Conservation (phyloP, 352 stramenopile species). For the Pythium aristosporum region DNA sequence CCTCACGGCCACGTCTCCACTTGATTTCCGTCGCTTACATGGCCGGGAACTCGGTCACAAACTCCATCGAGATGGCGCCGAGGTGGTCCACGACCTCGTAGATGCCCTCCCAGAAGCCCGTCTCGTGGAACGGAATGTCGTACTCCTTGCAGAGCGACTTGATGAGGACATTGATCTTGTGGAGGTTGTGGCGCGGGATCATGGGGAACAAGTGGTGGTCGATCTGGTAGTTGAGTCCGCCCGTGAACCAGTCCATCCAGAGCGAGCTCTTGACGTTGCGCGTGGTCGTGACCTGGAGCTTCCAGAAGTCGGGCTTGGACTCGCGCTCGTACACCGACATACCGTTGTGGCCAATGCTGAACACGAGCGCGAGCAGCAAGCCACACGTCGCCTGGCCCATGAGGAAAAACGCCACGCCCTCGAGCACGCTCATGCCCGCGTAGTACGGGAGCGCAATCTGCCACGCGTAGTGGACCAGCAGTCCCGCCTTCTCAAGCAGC, state of each 20-base stretch:
- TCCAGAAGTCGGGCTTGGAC: slow-evolving; percentile 96
- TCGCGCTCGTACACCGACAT: slow-evolving; percentile 97
- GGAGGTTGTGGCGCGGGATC: slow-evolving; percentile 96
- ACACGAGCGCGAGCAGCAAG: slow-evolving; percentile 95
- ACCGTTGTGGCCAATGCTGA: slow-evolving; percentile 98
- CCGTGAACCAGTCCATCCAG: slow-evolving; percentile 98
- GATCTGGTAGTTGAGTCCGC: slow-evolving; percentile 98
- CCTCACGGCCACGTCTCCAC: not conserved
- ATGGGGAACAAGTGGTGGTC: slow-evolving; percentile 98
- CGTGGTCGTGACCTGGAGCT: slow-evolving; percentile 97
- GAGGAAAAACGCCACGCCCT: slow-evolving; percentile 83
- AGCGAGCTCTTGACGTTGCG: slow-evolving; percentile 93
- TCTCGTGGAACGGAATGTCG: slow-evolving; percentile 96
- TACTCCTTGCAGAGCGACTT: slow-evolving; percentile 97
- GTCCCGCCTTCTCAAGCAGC: slow-evolving; percentile 65
- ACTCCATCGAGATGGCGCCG: slow-evolving; percentile 92
- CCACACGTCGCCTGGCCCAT: slow-evolving; percentile 89
- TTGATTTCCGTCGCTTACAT: slow-evolving; percentile 87
- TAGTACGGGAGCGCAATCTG: slow-evolving; percentile 80
- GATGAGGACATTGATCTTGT: slow-evolving; percentile 92
- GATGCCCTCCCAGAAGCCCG: slow-evolving; percentile 91
- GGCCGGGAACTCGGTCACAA: slow-evolving; percentile 96
- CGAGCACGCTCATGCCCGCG: slow-evolving; percentile 61
- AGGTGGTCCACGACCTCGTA: slow-evolving; percentile 95
- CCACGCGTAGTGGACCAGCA: slow-evolving; percentile 92